A percentile compares a stretch with the other conserved stretches of the same genome.
phyloP scores from a whole-genome alignment of 2,329 filamentous ascomycete genomes.

The Apiospora arundinis region DNA sequence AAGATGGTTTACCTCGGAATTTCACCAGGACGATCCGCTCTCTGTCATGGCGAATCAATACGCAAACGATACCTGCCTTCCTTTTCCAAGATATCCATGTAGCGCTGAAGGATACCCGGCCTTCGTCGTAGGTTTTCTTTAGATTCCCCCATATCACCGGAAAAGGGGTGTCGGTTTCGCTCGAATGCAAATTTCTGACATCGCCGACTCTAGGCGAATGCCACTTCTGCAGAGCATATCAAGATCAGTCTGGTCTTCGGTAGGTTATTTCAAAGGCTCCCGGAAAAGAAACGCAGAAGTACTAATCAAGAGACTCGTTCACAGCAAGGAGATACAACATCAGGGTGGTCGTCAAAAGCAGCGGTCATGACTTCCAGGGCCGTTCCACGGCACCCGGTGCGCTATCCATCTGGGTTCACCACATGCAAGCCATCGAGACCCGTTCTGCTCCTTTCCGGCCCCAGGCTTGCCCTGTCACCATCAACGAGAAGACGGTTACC shows the following conservation, averaged over 20 bases:
- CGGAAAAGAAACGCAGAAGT: not conserved
- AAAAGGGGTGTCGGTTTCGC: not conserved
- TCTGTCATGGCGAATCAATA: constrained; percentile 49
- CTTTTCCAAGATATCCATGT: constrained; percentile 45
- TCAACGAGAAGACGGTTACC: constrained; percentile 57
- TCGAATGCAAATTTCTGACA: not conserved
- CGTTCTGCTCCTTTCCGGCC: constrained; percentile 47
- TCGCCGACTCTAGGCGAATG: constrained; percentile 45
- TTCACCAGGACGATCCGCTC: constrained; percentile 46
- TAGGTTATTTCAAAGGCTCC: constrained; percentile 28
- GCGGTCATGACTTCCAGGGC: constrained; percentile 53
- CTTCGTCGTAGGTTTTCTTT: not conserved
- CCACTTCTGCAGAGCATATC: constrained; percentile 43
- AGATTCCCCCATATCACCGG: not conserved
- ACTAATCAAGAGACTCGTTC: not conserved
- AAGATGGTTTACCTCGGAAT: constrained; percentile 43
- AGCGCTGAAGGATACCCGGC: constrained; percentile 46
- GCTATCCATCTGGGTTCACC: constrained; percentile 60
- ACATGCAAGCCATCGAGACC: constrained; percentile 48
- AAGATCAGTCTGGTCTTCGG: constrained; percentile 50
- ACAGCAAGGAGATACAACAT: constrained; percentile 48
- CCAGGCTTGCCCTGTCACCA: constrained; percentile 46
- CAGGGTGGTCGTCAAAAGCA: constrained; percentile 50
- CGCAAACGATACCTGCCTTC: constrained; percentile 58
- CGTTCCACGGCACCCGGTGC: constrained; percentile 56